These are phyloP conservation scores for Kodamaea ohmeri DNA, from an alignment of 1,139 yeast species.

Conservation along the genomic window DNA sequence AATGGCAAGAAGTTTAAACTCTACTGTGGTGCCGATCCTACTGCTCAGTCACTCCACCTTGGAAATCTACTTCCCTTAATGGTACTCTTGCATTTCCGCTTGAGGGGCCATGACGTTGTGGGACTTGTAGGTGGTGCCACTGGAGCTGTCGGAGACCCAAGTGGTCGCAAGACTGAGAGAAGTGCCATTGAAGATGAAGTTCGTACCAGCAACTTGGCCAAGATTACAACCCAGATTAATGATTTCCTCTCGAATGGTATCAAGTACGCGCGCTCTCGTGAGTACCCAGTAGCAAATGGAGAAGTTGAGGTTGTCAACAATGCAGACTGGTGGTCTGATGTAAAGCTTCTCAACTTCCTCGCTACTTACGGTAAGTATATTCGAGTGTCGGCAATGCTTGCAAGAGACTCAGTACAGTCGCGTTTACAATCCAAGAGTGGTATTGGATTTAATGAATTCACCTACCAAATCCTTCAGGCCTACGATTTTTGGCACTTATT, in stretches of 20 bases:
- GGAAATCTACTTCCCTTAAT: conserved; percentile 89
- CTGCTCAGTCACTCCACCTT: conserved; percentile 83
- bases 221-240: conserved; percentile 61
- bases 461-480: conserved; percentile 91
- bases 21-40: conserved; percentile 97
- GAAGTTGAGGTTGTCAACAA: conserved; percentile 55
- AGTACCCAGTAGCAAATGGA: conserved; percentile 42
- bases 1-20: conserved; percentile 46
- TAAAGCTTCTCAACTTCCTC: conserved; percentile 74
- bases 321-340: conserved; percentile 79
- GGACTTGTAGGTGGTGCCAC: conserved; percentile 98
- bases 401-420: conserved; percentile 81
- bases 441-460: conserved; percentile 88
- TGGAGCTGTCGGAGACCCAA: conserved; percentile 95
- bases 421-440: conserved; percentile 71
- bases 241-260: conserved; percentile 61
- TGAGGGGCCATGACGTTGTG: conserved; percentile 79
- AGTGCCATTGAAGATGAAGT: conserved; percentile 48
- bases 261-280: conserved; percentile 58
- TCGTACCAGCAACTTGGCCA: conserved; percentile 55
- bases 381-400: conserved; percentile 82
- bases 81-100: conserved; percentile 76
- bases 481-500: conserved; percentile 88
- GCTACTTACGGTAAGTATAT: conserved; percentile 76
- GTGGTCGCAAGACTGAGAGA: conserved; percentile 83